Evolutionary conservation across 1,284 basidiomycete species (phyloP), one percentile per base, ranked within the genome.

Genomic region (Moniliophthora roreri): DNA sequence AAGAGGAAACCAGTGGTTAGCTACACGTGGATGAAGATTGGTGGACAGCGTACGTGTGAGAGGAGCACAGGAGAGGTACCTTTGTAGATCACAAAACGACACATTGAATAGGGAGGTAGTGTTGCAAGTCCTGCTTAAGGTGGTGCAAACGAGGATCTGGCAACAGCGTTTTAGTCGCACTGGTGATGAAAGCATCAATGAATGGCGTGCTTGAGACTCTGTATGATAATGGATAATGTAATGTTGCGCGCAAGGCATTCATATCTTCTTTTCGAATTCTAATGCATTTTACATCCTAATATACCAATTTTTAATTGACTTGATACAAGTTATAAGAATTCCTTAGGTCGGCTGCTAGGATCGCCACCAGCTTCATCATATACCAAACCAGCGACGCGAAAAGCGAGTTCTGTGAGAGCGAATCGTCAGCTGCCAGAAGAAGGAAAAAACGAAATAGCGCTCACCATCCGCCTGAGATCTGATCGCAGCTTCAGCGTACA

Each of bases 401-500:
- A 87, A 2, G 91, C 91, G 45, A 93, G 81, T 68, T 92, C 90
- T 93, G 63, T 36, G 39, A 26, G 39, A 38, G 10, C 48, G 35
- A 45, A 26, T 8, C 20, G 32, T 18, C 41, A 42, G 36, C 44
- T 26, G 26, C 13, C 54, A 56, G 21, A 55, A 24, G 51, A 51
- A 34, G 23, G 42, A 34, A n/a, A 46, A 24, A 16, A 16, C 51
- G 35, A 34, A 51, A 40, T 21, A 45, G 47, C 24, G 74, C 87
- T 67, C 59, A 95, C 94, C 89, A 66, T 96, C 93, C 15, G 91
- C 90, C 59, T 91, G 87, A 13, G 81, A 72, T 52, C 81, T 81
- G 39, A 85, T 77, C 37, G 77, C 79, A 1, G 96, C 95, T 71
- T 99, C 97, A 0, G 96, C 97, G 67, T 99, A 99, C 7, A 99